Base-by-base conservation (phyloP, 352 stramenopile genomes). In the Plasmopara muralis region DNA sequence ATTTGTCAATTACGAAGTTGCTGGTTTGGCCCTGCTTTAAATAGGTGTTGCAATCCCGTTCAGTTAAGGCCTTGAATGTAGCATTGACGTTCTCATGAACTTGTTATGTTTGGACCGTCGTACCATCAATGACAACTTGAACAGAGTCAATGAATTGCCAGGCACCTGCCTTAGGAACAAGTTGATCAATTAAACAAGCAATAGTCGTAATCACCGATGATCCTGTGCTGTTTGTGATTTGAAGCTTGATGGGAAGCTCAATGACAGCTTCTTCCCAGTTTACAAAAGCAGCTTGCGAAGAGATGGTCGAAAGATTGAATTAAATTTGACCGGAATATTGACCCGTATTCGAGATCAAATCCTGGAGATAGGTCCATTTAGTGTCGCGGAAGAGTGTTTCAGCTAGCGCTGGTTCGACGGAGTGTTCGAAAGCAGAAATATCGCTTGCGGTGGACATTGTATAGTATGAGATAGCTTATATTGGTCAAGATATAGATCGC, bases 301-400 rank as follows among this genome's bases (percentile, higher is more conserved):
- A 45, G n/a, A 54, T 35, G 6, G 6, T 47, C 3, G 41, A 34
- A 4, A 47, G 25, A 47, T 47, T 47, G 18, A 35, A 47, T 20
- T 43, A n/a, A 25, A 55, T 48, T 2, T 55, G 49, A 10, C 49
- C 49, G 4, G 39, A 16, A 34, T 44, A 20, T 55, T 55, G 49
- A 29, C 39, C 39, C 0, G 30, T 35, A 10, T 41, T 55, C 2
- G 30, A 42, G 12, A n/a, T 55, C 30, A 39, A 55, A 30, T 55
- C 47, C 13, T 55, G 49, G 16, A 55, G 48, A 20, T 55, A 48
- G 4, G 49, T 55, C 49, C 49, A 55, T 55, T 55, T 55, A 29
- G 48, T 55, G 16, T 29, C 12, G 5, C 13, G n/a, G 28, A 55
- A 55, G 16, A 47, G 39, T 9, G 33, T 33, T 41, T 55, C 48